Conservation (phyloP, 148 eudicot genomes). For the Cornus controversa region DNA sequence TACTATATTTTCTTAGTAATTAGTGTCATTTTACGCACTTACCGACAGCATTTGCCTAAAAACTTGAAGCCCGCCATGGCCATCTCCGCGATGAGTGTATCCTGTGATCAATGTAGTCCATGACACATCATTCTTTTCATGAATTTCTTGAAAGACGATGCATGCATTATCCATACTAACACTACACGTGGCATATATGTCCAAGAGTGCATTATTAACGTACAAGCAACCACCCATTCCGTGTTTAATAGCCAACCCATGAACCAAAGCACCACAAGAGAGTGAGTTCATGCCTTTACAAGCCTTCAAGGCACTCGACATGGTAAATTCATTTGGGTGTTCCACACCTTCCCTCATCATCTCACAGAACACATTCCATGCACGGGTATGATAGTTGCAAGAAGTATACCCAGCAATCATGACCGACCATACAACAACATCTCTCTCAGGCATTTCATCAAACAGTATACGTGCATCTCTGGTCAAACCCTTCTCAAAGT, state of each 20-base stretch:
- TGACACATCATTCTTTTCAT: conserved; percentile 53
- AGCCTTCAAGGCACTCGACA: conserved; percentile 77
- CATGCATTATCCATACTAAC: conserved; percentile 58
- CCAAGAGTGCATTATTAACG: conserved; percentile 71
- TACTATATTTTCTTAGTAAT: conserved; percentile 3
- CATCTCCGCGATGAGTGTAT: conserved; percentile 79
- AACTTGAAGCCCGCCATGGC: conserved; percentile 55
- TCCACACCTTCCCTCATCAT: conserved; percentile 56
- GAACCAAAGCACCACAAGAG: conserved; percentile 53
- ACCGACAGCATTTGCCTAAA: conserved; percentile 70
- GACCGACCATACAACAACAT: conserved; percentile 85
- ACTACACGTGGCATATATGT: conserved; percentile 74
- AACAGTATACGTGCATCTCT: conserved; percentile 71
- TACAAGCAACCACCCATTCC: conserved; percentile 57
- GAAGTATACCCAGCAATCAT: conserved; percentile 78
- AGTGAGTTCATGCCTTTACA: conserved; percentile 66
- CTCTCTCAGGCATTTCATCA: conserved; percentile 91
- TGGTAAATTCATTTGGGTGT: conserved; percentile 62
- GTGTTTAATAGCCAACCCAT: conserved; percentile 63
- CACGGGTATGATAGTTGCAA: conserved; percentile 37
- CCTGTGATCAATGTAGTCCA: conserved; percentile 89
- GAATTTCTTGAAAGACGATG: conserved; percentile 49
- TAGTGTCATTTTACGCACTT: conserved; percentile 22
- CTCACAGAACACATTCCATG: conserved; percentile 57
- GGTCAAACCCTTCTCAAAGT: conserved; percentile 50